Evolutionary conservation across 306 rosid genomes (phyloP), one percentile per base, ranked within the genome.

Genomic region (Casuarina glauca): DNA sequence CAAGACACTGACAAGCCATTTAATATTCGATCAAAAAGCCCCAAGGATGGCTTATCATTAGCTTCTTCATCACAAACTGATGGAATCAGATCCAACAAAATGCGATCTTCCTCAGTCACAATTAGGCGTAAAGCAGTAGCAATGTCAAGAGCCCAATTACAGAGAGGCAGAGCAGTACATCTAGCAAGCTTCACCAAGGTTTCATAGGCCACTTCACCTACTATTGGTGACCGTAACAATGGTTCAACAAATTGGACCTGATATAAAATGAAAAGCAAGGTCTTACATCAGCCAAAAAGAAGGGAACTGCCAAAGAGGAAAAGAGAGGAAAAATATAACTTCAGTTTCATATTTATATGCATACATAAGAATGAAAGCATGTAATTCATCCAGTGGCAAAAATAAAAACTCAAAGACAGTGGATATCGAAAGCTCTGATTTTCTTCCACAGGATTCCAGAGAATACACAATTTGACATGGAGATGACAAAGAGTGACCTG

Each of bases 191-290:
- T 91, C 74, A 88, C 91, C 90, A 93, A 82, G 69, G 97, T 85
- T 85, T 95, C 97, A 88, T 89, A 90, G 44, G 99, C 97, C 70
- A 88, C 92, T 35, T 91, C 97, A 83, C 89, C 81, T 70, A 93
- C 99, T 78, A 91, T 78, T 15, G 96, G 93, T 1, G 97, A 95
- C 79, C 91, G 89, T 64, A 95, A 75, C 73, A 95, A 85, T 45
- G 99, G 99, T 73, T 89, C 88, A 52, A 93, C 97, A 88, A 91
- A 93, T 82, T 84, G 86, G 62, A 95, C 97, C 99, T 95, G 93
- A 76, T 67, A 85, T 64, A 74, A 83, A 66, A 84, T 72, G 49
- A 57, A 43, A 83, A 70, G 67, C 52, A 32, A 58, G 35, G 46
- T 74, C 78, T 73, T 51, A 69, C 15, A 45, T 16, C 39, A 36